Percentiles rank a stretch among this genome's conserved stretches.
Conservation (phyloP, 2,329 filamentous ascomycete species). For the Diaporthe velutina region DNA sequence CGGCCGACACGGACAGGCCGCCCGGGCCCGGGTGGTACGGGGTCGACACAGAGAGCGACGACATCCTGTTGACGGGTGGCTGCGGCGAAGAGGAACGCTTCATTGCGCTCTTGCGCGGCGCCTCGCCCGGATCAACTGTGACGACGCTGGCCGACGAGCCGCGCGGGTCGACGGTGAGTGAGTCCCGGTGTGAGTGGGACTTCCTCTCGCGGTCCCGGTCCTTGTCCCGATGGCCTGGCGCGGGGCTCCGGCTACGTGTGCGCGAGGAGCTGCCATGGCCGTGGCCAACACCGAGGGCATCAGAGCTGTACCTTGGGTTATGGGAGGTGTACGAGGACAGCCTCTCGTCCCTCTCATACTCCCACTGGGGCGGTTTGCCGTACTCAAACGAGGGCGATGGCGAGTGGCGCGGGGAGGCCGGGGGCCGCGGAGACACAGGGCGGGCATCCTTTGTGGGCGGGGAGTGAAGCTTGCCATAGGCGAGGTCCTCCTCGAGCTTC, state of each 20-base stretch:
- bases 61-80: conserved; percentile 65
- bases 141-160: conserved; percentile 55
- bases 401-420: conserved; percentile 44
- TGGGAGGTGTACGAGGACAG: conserved; percentile 49
- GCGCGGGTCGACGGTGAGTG: conserved; percentile 53
- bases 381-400: conserved; percentile 44
- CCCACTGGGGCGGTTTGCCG: conserved; percentile 51
- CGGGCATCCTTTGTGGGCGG: conserved; percentile 38
- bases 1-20: conserved; percentile 57
- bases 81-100: conserved; percentile 60
- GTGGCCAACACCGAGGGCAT: conserved; percentile 32
- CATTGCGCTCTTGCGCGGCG: conserved; percentile 50
- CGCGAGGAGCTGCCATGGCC: conserved; percentile 40
- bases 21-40: conserved; percentile 53
- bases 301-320: conserved; percentile 39
- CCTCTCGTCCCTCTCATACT: conserved; percentile 52
- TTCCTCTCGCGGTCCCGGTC: conserved; percentile 37
- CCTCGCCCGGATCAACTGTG: conserved; percentile 55
- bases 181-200: conserved; percentile 43
- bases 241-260: conserved; percentile 42
- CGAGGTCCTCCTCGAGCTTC: conserved; percentile 58
- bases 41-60: conserved; percentile 64
- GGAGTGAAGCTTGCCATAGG: conserved; percentile 57
- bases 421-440: conserved; percentile 44
- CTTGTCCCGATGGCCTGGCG: conserved; percentile 39